Evolutionary conservation across 2,329 filamentous ascomycete species (phyloP).

Genomic region (Arachnomyces sp.): DNA sequence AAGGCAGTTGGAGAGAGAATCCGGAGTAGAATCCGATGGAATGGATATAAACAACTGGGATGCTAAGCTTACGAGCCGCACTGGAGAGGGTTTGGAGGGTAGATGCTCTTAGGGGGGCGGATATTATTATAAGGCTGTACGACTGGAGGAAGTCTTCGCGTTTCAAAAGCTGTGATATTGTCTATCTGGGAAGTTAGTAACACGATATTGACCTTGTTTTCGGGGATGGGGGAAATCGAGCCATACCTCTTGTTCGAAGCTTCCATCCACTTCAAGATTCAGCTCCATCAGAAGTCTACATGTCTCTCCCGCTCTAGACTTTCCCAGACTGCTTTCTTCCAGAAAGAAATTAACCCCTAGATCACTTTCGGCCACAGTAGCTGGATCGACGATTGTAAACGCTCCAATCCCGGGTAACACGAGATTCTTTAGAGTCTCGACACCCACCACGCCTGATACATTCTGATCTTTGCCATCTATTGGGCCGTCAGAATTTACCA

Average conservation of each 20-base stretch:
- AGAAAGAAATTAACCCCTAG: slow-evolving; percentile 97
- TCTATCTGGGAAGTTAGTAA: slow-evolving; percentile 17
- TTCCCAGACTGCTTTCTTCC: slow-evolving; percentile 67
- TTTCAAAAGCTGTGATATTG: slow-evolving; percentile 30
- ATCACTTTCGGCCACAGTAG: slow-evolving; percentile 68
- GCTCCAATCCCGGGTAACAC: slow-evolving; percentile 84
- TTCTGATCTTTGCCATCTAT: slow-evolving; percentile 26
- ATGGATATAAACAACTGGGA: slow-evolving; percentile 73
- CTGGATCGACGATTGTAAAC: slow-evolving; percentile 83
- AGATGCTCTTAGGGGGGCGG: slow-evolving; percentile 49
- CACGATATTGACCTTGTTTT: not conserved
- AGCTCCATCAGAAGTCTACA: slow-evolving; percentile 72
- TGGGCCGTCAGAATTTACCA: slow-evolving; percentile 62
- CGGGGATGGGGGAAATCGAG: not conserved
- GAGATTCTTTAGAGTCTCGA: slow-evolving; percentile 95
- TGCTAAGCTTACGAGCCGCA: slow-evolving; percentile 48
- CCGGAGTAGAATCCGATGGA: slow-evolving; percentile 89
- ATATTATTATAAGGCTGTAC: slow-evolving; percentile 55
- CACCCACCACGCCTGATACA: slow-evolving; percentile 73
- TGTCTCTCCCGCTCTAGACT: slow-evolving; percentile 68
- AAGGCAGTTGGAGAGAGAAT: slow-evolving; percentile 69
- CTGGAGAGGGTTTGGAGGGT: slow-evolving; percentile 43
- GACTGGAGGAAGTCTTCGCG: slow-evolving; percentile 32
- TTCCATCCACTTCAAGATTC: slow-evolving; percentile 82
- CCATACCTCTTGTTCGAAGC: slow-evolving; percentile 53